Base-by-base conservation (phyloP, 75 land plant genomes). In the Ceratopteris richardii region DNA sequence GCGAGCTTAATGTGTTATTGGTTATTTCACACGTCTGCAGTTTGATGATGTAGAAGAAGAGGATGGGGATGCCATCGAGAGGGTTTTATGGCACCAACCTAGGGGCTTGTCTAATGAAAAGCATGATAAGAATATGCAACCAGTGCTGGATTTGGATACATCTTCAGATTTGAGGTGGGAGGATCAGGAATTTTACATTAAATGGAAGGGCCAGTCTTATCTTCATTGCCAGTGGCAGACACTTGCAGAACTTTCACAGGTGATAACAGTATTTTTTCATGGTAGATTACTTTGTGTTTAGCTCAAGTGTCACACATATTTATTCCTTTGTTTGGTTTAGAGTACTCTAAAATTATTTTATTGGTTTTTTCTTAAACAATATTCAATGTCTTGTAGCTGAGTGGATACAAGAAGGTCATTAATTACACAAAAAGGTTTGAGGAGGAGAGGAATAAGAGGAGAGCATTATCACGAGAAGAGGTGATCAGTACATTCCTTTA, bases 151-250 rank as follows among this genome's bases (percentile, higher is more conserved):
- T 64, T 69, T 79, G 24, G 59, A 73, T 52, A 74, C 65, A 44
- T 85, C 86, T 43, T 70, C 77, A 31, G 82, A 86, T 48, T 80
- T 88, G 31, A 72, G 74, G 44, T 95, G 99, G 99, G 70, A 86
- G 67, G 82, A 84, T 23, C 75, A 84, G 62, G 99, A 86, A 56
- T 90, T 95, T 43, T 80, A 82, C 54, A 82, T 95, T 51, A 95
- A 95, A 66, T 90, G 91, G 99, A 95, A 95, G 74, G 99, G 99
- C 54, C 97, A 90, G 58, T 95, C 99, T 0, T 91, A 95, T 69
- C 60, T 95, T 36, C 99, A 95, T 60, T 90, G 97, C 63, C 88
- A 90, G 44, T 95, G 99, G 99, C 89, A 84, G 73, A 58, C 78
- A 21, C 75, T 80, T 36, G 63, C 82, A 59, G 99, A 90, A 22